phyloP scores from a whole-genome alignment of 495 filamentous ascomycete genomes.

The Geoglossum glabrum region DNA sequence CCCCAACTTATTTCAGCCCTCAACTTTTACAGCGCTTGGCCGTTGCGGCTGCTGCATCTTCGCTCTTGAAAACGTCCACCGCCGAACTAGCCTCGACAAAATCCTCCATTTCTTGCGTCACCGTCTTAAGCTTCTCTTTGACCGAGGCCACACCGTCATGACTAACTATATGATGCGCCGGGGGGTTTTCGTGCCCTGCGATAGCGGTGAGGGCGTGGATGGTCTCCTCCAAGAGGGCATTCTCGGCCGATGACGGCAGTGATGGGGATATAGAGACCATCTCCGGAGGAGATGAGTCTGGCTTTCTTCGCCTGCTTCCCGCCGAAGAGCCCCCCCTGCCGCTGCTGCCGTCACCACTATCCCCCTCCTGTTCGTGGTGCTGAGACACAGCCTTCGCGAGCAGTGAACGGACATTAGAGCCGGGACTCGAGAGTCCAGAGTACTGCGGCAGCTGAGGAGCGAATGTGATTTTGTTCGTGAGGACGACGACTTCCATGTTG shows the following conservation, averaged over 20 bases:
- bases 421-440: constrained; percentile 49
- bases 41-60: not conserved
- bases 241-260: constrained; percentile 40
- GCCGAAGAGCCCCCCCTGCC: not conserved
- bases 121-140: constrained; percentile 90
- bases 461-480: constrained; percentile 70
- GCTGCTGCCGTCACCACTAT: not conserved
- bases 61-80: constrained; percentile 38
- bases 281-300: constrained; percentile 31
- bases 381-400: constrained; percentile 49
- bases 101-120: constrained; percentile 88
- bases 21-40: not conserved
- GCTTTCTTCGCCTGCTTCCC: constrained; percentile 10
- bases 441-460: constrained; percentile 59
- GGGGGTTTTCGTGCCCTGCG: constrained; percentile 87
- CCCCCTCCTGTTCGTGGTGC: not conserved
- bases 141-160: constrained; percentile 75
- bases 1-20: not conserved
- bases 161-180: constrained; percentile 82
- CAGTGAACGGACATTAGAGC: constrained; percentile 62
- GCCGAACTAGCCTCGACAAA: constrained; percentile 78
- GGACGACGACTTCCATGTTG: constrained; percentile 58
- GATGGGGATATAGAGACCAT: constrained; percentile 37
- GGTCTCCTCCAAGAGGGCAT: constrained; percentile 65
- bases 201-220: constrained; percentile 80